Base-by-base conservation (phyloP, 1,284 basidiomycete species). In the Trametes versicolor region DNA sequence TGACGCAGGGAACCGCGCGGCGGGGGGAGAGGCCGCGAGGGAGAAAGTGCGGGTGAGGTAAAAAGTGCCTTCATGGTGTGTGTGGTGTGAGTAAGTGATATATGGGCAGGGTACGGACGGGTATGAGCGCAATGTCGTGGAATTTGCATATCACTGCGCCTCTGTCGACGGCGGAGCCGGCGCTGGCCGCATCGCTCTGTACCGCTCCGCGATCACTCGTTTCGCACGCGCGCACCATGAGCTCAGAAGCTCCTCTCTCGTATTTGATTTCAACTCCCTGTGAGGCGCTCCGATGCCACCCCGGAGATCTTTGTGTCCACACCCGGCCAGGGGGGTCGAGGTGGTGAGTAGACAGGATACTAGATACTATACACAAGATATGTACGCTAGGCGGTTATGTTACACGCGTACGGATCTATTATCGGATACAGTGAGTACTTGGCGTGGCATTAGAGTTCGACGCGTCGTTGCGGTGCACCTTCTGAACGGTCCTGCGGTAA, bases 181-280 rank as follows among this genome's bases (percentile, higher is more conserved):
- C 29, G 29, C 29, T 32, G 29, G 29, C 29, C 37, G 37, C 37
- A 17, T 17, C 37, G 15, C 12, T 12, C 4, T 39, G 37, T 17
- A 39, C 37, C 37, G 37, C 37, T 43, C 23, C 45, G 45, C 45
- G 45, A 45, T 45, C 43, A 45, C 43, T 45, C 43, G 43, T 45
- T 45, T 45, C 43, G 43, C 43, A 19, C 43, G 43, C 43, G 43
- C 43, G 17, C 17, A 8, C 43, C 43, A 17, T 17, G 29, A 32
- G 29, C 29, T 32, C 29, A 32, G 29, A 32, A 32, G 29, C 29
- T 32, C 29, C 29, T 32, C 29, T 32, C 8, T 32, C 29, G 8
- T 32, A 32, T 32, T 32, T 32, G 29, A 32, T 32, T 32, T 32
- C 29, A 32, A 32, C 29, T 32, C 29, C 3, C 29, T 32, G 29